A percentile compares a stretch with the other conserved stretches of the same genome.
Evolutionary conservation across 2,329 filamentous ascomycete genomes (phyloP).

Genomic region (Sporothrix schenckii): DNA sequence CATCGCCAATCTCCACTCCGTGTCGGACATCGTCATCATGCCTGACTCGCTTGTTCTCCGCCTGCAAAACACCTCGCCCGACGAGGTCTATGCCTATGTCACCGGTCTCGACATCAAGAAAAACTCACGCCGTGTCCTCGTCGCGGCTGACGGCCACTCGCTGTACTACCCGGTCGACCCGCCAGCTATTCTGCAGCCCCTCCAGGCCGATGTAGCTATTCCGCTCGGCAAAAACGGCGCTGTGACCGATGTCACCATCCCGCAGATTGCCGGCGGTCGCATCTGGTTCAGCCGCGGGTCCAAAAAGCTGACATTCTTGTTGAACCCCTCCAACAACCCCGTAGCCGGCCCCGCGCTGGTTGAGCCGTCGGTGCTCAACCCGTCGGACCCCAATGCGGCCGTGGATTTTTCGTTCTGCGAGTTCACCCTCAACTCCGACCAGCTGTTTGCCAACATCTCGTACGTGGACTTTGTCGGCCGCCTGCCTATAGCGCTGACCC

Average conservation of each 20-base stretch:
- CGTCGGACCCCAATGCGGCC: conserved; percentile 57
- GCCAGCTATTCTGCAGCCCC: conserved; percentile 47
- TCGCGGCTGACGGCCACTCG: conserved; percentile 52
- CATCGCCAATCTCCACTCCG: background rate
- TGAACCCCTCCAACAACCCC: conserved; percentile 54
- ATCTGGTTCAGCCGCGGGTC: conserved; percentile 65
- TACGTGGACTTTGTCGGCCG: conserved; percentile 67
- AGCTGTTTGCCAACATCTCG: conserved; percentile 66
- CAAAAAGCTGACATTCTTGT: conserved; percentile 58
- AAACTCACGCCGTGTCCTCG: conserved; percentile 44
- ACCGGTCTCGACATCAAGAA: conserved; percentile 62
- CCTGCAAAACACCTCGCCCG: conserved; percentile 58
- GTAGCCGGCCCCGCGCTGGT: conserved; percentile 60
- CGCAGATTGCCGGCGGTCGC: conserved; percentile 64
- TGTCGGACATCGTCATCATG: conserved; percentile 43
- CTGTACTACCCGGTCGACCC: conserved; percentile 62
- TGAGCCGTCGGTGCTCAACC: conserved; percentile 68
- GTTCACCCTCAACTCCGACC: conserved; percentile 60
- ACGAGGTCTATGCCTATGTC: conserved; percentile 64
- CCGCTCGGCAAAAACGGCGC: conserved; percentile 60
- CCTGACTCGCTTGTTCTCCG: conserved; percentile 55
- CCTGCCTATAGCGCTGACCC: conserved; percentile 57
- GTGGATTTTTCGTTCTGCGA: conserved; percentile 62
- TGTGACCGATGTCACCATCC: conserved; percentile 58
- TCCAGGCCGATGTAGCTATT: conserved; percentile 63